phyloP scores from a whole-genome alignment of 495 filamentous ascomycete genomes.

The Daldinia bambusicola region DNA sequence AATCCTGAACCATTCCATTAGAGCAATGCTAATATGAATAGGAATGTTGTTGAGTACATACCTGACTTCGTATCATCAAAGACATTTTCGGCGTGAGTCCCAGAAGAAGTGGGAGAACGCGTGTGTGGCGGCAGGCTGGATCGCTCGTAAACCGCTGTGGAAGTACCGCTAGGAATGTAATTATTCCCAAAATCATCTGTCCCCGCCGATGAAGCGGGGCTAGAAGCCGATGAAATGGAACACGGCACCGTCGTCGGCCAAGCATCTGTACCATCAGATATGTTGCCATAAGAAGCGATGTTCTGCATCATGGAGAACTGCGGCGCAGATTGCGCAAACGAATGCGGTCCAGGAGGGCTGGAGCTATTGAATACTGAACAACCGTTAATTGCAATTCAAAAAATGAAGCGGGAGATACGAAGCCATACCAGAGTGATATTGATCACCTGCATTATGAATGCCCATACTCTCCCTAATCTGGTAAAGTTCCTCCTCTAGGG shows the following conservation, averaged over 20 bases:
- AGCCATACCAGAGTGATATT: constrained; percentile 32
- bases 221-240: constrained; percentile 54
- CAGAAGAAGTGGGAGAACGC: constrained; percentile 40
- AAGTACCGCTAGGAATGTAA: constrained; percentile 53
- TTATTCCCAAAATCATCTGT: constrained; percentile 52
- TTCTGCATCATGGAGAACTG: constrained; percentile 42
- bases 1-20: constrained; percentile 42
- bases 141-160: constrained; percentile 50
- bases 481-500: constrained; percentile 52
- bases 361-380: constrained; percentile 30
- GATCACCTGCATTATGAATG: constrained; percentile 25
- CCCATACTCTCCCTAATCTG: constrained; percentile 47
- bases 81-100: constrained; percentile 29
- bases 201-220: constrained; percentile 53
- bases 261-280: constrained; percentile 50
- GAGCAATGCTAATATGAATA: constrained; percentile 14
- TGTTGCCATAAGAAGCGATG: constrained; percentile 47
- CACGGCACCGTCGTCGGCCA: constrained; percentile 49
- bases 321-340: constrained; percentile 37
- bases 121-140: constrained; percentile 36
- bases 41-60: constrained; percentile 19
- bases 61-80: constrained; percentile 48
- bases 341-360: constrained; percentile 26
- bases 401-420: not conserved
- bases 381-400: constrained; percentile 39